Evolutionary conservation across 140 eudicot species (phyloP).

Genomic region (Senecio squalidus): DNA sequence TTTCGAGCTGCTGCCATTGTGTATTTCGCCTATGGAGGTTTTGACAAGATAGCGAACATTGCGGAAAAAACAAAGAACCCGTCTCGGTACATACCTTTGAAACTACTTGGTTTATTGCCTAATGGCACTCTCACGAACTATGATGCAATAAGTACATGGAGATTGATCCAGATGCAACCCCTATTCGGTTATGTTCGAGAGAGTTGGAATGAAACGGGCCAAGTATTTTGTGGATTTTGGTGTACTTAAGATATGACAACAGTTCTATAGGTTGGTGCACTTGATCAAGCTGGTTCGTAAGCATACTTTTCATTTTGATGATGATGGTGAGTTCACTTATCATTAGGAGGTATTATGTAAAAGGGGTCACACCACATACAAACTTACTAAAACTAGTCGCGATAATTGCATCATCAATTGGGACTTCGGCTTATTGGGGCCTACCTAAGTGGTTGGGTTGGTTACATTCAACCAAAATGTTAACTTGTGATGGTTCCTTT

Average conservation of each 20-base stretch:
- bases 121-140: slow-evolving; percentile 61
- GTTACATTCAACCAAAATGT: too few species aligned
- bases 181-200: slow-evolving; percentile 64
- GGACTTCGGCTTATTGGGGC: slow-evolving; percentile 53
- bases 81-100: slow-evolving; percentile 64
- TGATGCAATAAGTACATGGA: slow-evolving; percentile 75
- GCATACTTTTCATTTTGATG: slow-evolving; percentile 79
- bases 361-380: slow-evolving; percentile 39
- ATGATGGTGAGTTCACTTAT: slow-evolving; percentile 68
- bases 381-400: slow-evolving; percentile 39
- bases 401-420: slow-evolving; percentile 52
- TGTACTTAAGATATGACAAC: slow-evolving; percentile 69
- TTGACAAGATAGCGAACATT: slow-evolving; percentile 90
- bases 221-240: slow-evolving; percentile 64
- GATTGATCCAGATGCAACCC: slow-evolving; percentile 74
- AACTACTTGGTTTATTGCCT: slow-evolving; percentile 81
- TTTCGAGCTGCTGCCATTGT: slow-evolving; percentile 85
- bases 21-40: slow-evolving; percentile 85
- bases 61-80: slow-evolving; percentile 83
- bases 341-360: slow-evolving; percentile 72
- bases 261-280: slow-evolving; percentile 59
- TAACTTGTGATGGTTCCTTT: slow-evolving; percentile 54
- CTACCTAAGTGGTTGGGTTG: slow-evolving; percentile 41
- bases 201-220: slow-evolving; percentile 84
- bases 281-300: slow-evolving; percentile 71